Base-by-base conservation (phyloP, 2,329 filamentous ascomycete species). In the Shiraia bambusicola region DNA sequence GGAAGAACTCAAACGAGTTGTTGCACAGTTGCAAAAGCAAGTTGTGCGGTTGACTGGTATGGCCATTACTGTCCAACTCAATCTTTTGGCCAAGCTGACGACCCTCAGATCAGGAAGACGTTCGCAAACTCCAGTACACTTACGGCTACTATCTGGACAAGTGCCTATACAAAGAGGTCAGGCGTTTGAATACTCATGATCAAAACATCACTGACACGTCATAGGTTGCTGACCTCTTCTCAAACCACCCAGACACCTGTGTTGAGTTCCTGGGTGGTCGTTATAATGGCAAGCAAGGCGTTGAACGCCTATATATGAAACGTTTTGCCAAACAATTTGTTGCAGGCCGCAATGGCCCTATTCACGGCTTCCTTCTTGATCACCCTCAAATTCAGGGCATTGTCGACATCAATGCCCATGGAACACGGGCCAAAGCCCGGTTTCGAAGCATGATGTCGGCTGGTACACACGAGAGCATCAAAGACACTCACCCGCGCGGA, bases 111-210 rank as follows among this genome's bases (percentile, higher is more conserved):
- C 75, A 79, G 56, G 73, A 76, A 26, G 75, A 79, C 49, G 71
- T 80, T 33, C 73, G 75, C 42, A 79, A 79, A 56, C 70, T 76
- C 3, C 77, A 80, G 54, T 77, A 76, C 68, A 79, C 76, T 46
- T 81, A 80, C 59, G 78, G 77, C 17, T 80, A 81, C 59, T 81
- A 80, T 56, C 68, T 81, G 17, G 78, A 81, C 65, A 81, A 81
- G 50, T 81, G 77, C 45, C 67, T 81, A 1, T 81, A 80, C 62
- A 72, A 78, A 48, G 76, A 80, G 66, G 76, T 74, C 38, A 41
- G 35, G 3, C 13, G 3, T 0, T n/a, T n/a, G 4, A 17, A 12
- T 15, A 8, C 9, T 2, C 12, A 7, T 8, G 6, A 9, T 22
- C 5, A 5, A 1, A 11, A 6, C 13, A 5, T 37, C 29, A 15